These are phyloP conservation scores for Calocera cornea DNA, from an alignment of 768 basidiomycete genomes.

Conservation along the genomic window DNA sequence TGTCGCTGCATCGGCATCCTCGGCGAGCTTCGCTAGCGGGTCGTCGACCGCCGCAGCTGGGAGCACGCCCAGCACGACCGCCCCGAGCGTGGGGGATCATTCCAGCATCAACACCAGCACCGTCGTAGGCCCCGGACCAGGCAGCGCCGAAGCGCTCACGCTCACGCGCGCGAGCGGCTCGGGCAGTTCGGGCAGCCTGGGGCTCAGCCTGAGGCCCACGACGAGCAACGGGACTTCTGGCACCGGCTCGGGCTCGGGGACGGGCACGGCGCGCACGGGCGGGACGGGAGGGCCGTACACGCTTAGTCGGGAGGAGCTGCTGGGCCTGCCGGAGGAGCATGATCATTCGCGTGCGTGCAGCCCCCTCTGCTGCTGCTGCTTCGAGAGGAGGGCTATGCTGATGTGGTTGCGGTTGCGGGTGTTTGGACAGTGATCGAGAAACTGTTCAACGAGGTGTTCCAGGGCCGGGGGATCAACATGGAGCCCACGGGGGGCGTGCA, in stretches of 20 bases:
- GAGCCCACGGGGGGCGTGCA: not conserved
- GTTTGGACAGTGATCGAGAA: not conserved
- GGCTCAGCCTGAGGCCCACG: not conserved
- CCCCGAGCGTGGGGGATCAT: too few relatives aligned
- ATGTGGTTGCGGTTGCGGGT: too few relatives aligned
- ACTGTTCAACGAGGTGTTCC: not conserved
- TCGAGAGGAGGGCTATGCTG: too few relatives aligned
- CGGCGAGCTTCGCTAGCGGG: too few relatives aligned
- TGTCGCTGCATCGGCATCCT: not conserved
- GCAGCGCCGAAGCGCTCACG: too few relatives aligned
- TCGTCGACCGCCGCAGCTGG: too few relatives aligned
- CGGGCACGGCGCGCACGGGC: not conserved
- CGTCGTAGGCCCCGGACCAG: too few relatives aligned
- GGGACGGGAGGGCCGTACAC: not conserved
- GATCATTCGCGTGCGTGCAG: not conserved
- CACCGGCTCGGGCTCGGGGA: not conserved
- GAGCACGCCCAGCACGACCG: too few relatives aligned
- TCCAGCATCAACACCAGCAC: not conserved
- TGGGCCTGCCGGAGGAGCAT: not conserved
- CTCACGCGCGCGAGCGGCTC: too few relatives aligned
- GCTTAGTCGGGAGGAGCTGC: not conserved
- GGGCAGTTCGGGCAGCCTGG: not conserved
- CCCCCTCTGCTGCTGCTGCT: not conserved
- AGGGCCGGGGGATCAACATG: not conserved
- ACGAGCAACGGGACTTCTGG: not conserved